phyloP scores from a whole-genome alignment of 2,329 filamentous ascomycete species.

The Passalora sequoiae region DNA sequence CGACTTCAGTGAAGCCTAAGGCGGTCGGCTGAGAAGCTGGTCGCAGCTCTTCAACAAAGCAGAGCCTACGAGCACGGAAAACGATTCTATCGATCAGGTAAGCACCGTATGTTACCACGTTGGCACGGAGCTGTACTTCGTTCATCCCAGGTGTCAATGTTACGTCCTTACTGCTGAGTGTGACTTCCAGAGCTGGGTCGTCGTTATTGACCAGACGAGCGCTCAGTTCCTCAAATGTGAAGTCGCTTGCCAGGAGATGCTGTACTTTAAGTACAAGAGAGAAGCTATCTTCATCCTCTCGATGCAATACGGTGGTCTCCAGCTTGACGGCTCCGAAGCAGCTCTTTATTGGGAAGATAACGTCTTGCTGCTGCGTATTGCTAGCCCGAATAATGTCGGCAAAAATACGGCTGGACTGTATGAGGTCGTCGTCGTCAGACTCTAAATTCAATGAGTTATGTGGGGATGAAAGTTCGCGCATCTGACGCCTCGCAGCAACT shows the following conservation, averaged over 20 bases:
- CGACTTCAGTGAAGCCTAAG: conserved; percentile 44
- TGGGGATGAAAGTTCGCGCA: neutral
- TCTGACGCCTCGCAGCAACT: conserved; percentile 40
- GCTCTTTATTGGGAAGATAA: conserved; percentile 62
- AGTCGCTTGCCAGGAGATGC: conserved; percentile 66
- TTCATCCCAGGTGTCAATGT: conserved; percentile 53
- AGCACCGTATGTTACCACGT: conserved; percentile 61
- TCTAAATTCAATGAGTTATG: conserved; percentile 18
- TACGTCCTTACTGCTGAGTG: conserved; percentile 51
- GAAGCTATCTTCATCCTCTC: conserved; percentile 69
- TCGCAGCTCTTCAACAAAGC: conserved; percentile 57
- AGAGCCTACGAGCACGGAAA: conserved; percentile 59
- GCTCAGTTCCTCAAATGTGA: conserved; percentile 61
- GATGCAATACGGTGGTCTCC: conserved; percentile 63
- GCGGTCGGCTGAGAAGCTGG: conserved; percentile 43
- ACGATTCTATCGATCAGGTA: conserved; percentile 71
- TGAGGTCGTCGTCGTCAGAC: conserved; percentile 37
- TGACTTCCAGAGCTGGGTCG: conserved; percentile 61
- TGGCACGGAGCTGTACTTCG: conserved; percentile 48
- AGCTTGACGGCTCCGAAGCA: conserved; percentile 70
- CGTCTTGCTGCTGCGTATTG: conserved; percentile 52
- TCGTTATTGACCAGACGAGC: conserved; percentile 57
- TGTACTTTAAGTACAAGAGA: conserved; percentile 61
- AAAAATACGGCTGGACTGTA: conserved; percentile 31
- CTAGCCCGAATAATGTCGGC: conserved; percentile 46